Evolutionary conservation across 75 land plant species (phyloP), one percentile per base, ranked within the genome.

Genomic region (Pinus taeda): DNA sequence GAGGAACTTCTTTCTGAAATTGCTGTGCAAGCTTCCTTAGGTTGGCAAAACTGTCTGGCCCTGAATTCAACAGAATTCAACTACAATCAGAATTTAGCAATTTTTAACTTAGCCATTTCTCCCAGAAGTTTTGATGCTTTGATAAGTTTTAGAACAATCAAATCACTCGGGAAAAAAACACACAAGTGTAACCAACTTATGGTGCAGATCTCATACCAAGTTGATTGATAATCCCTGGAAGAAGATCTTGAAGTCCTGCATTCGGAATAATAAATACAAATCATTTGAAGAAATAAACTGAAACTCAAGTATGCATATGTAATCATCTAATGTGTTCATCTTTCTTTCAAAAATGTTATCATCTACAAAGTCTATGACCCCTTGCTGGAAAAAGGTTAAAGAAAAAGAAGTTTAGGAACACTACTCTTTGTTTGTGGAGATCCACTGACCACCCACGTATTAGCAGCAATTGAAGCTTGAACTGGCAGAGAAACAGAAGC

Each of bases 371-470:
- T 24, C 1, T 57, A 57, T 3, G 67, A 39, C 4, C 30, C n/a
- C n/a, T n/a, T 26, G 30, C 24, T 73, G 29, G 18, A 70, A 62
- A n/a, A 7, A 33, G 18, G 64, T 30, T 53, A 65, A 63, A 17
- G 36, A 29, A 18, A 80, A 21, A 57, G 11, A 61, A 59, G 45
- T 57, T 76, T 57, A 58, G 30, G 14, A 62, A 4, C 65, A 12
- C 29, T 92, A 92, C 96, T 93, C 79, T 93, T 92, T 30, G 90
- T 89, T 71, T 93, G 96, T 39, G 91, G 84, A 66, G 96, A 61
- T 20, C 96, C 96, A 75, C 96, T 93, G 56, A 93, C 90, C 56
- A 93, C 95, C 96, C 96, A 93, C 7, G 96, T 93, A 62, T 93
- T 93, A 12, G 96, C 96, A 33, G 83, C 92, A 81, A 93, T 88